Conservation (phyloP, 345 rosid genomes). For the Eucalyptus globulus region DNA sequence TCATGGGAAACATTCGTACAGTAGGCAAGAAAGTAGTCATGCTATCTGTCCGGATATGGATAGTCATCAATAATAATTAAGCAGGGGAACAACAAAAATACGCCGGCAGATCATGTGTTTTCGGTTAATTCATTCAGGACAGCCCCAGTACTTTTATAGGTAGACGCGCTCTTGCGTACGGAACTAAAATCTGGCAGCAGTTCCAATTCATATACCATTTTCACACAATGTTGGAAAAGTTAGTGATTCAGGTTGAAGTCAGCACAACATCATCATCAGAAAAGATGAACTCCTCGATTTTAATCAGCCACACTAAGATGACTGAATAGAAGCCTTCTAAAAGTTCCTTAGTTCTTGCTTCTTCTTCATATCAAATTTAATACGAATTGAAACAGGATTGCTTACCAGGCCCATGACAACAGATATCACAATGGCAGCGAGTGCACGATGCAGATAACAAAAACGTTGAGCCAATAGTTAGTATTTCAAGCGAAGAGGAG, state of each 20-base stretch:
- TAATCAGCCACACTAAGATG: neutral
- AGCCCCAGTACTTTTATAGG: neutral
- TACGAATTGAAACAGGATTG: neutral
- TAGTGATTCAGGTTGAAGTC: neutral
- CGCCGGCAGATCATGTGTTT: neutral
- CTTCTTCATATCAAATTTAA: neutral
- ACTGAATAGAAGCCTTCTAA: neutral
- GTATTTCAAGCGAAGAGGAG: neutral
- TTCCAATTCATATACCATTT: neutral
- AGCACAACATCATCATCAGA: neutral
- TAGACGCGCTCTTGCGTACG: neutral
- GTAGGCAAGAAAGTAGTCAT: neutral
- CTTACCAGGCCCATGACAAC: slow-evolving; percentile 94
- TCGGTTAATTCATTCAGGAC: neutral
- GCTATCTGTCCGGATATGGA: neutral
- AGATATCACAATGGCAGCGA: slow-evolving; percentile 90
- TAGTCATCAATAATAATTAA: neutral
- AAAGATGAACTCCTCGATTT: neutral
- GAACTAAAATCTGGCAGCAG: neutral
- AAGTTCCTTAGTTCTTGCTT: neutral
- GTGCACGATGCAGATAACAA: slow-evolving; percentile 56
- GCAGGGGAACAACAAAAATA: neutral
- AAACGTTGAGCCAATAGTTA: slow-evolving; percentile 9
- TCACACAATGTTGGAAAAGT: neutral
- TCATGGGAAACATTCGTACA: neutral